Evolutionary conservation across 352 stramenopile species (phyloP), one percentile per base, ranked within the genome.

Genomic region (Phytophthora tentaculata): DNA sequence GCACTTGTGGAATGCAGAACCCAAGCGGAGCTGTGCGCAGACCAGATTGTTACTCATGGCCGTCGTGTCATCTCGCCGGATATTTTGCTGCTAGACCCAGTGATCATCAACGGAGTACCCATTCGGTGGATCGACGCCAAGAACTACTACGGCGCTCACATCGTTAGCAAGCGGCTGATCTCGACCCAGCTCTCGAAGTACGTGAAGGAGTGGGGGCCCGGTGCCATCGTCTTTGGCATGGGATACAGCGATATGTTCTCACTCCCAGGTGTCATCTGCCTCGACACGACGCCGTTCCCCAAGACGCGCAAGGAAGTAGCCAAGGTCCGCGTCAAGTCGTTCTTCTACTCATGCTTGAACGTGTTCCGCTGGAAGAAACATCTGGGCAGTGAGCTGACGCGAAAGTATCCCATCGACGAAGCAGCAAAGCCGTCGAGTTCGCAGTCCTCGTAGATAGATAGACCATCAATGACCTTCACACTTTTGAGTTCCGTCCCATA

Each of bases 111-210:
- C 71, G 87, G 86, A 48, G 88, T 86, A 24, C 87, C 87, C 6
- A 91, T 95, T 56, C 87, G 87, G 28, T 95, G 87, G 87, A 92
- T 95, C 62, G 87, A 95, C 55, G 87, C 87, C 39, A 95, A 95
- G 71, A 95, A 95, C 70, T 95, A 94, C 62, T 95, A 95, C 65
- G 87, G 87, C 32, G 85, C 87, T n/a, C 87, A 95, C 72, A 94
- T 95, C 56, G 87, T 95, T 45, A 93, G 85, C 70, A 95, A 95
- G 78, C 79, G 84, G 1, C 62, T 94, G 44, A 94, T 95, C 71
- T 87, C 86, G 26, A 90, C 89, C 29, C 87, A 95, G 55, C 67
- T 95, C 12, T 74, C 74, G 47, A 91, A 85, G 37, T 95, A 95
- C 66, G 85, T 95, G 16, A 95, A 94, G 64, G 87, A 95, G 71